Conservation (phyloP, 1,139 yeast species). For the Candida sojae region DNA sequence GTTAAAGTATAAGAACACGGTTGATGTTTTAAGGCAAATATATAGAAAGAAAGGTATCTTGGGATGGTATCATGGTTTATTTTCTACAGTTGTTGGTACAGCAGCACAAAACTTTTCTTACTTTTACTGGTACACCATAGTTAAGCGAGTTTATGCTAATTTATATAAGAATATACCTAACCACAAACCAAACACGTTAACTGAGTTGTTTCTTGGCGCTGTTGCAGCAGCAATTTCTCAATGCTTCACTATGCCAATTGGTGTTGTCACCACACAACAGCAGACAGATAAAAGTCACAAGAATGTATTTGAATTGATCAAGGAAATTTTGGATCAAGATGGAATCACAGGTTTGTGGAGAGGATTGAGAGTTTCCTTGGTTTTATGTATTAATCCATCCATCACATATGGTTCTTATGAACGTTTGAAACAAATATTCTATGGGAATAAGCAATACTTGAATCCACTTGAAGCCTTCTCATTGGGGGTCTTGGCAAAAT, state of each 20-base stretch:
- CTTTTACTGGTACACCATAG: constrained; percentile 83
- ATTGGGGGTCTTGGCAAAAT: constrained; percentile 78
- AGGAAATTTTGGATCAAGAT: constrained; percentile 62
- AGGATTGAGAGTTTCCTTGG: constrained; percentile 79
- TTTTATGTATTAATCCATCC: constrained; percentile 80
- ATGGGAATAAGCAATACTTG: constrained; percentile 46
- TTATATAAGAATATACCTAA: constrained; percentile 41
- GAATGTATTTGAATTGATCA: constrained; percentile 49
- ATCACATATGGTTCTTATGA: constrained; percentile 86
- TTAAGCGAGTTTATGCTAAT: constrained; percentile 58
- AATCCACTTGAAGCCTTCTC: constrained; percentile 69
- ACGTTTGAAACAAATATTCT: constrained; percentile 60
- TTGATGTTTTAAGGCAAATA: constrained; percentile 65
- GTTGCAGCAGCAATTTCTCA: constrained; percentile 86
- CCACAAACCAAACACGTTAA: constrained; percentile 55
- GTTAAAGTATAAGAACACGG: constrained; percentile 54
- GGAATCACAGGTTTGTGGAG: constrained; percentile 80
- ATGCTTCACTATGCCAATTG: constrained; percentile 78
- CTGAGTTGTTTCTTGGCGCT: constrained; percentile 79
- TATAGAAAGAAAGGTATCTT: constrained; percentile 60
- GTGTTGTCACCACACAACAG: constrained; percentile 82
- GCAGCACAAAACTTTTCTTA: constrained; percentile 84
- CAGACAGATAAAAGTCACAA: constrained; percentile 58
- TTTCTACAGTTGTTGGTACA: constrained; percentile 69
- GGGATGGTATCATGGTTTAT: constrained; percentile 76